A percentile compares a stretch with the other conserved stretches of the same genome.
Evolutionary conservation across 2,329 filamentous ascomycete genomes (phyloP).

Genomic region (Fonsecaea multimorphosa): DNA sequence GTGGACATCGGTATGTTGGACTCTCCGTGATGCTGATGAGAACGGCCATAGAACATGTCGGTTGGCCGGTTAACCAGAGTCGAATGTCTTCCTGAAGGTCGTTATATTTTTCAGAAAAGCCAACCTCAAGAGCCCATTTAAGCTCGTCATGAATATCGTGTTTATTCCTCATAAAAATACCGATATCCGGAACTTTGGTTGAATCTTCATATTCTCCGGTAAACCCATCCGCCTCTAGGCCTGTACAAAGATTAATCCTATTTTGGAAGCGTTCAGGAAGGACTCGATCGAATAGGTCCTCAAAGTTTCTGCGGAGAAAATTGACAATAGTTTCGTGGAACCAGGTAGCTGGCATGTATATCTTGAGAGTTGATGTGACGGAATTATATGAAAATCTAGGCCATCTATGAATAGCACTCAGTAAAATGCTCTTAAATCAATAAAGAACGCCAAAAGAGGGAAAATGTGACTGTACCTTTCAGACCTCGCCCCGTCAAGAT

Average conservation of each 20-base stretch:
- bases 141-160: background rate
- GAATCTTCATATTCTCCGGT: background rate
- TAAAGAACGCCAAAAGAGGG: conserved; percentile 1
- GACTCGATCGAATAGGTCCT: background rate
- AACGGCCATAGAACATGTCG: conserved; percentile 4
- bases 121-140: conserved; percentile 16
- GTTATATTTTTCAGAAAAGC: conserved; percentile 12
- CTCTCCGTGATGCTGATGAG: background rate
- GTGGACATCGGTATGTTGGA: conserved; percentile 4
- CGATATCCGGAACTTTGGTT: conserved; percentile 2
- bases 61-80: background rate
- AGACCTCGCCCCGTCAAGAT: background rate
- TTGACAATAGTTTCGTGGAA: background rate
- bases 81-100: conserved; percentile 9
- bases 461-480: background rate
- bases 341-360: background rate
- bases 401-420: background rate
- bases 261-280: background rate
- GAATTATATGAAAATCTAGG: conserved; percentile 9
- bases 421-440: background rate
- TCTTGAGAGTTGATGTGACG: conserved; percentile 8
- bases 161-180: background rate
- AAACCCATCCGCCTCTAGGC: background rate
- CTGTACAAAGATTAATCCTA: background rate
- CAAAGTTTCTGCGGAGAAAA: background rate